phyloP scores from a whole-genome alignment of 148 eudicot species.

The Diospyros lotus region DNA sequence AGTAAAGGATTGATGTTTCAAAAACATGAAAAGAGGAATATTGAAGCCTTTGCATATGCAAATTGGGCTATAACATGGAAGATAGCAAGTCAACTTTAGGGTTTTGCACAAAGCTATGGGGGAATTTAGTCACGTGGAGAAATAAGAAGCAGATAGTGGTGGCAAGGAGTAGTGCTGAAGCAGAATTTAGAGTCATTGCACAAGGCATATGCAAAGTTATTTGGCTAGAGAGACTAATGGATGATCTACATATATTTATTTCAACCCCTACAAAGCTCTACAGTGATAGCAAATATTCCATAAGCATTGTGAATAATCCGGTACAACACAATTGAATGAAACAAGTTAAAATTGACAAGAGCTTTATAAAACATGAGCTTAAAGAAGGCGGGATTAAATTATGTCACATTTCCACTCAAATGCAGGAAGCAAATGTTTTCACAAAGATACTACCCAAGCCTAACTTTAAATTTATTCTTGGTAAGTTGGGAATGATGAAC shows the following conservation, averaged over 20 bases:
- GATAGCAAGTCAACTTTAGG: neutral
- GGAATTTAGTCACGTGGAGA: neutral
- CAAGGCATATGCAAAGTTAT: neutral
- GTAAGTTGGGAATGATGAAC: too few species aligned
- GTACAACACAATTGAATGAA: neutral
- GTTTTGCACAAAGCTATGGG: neutral
- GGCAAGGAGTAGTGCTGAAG: neutral
- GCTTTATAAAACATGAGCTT: too few species aligned
- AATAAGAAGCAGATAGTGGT: neutral
- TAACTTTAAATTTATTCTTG: too few species aligned
- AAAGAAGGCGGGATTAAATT: too few species aligned
- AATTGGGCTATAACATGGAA: neutral
- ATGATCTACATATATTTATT: neutral
- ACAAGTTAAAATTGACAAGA: neutral
- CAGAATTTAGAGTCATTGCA: neutral
- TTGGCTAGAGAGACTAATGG: neutral
- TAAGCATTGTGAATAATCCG: neutral
- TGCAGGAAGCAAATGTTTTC: too few species aligned
- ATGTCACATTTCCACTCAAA: too few species aligned
- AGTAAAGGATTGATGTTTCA: neutral
- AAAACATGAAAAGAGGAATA: neutral
- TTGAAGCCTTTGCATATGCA: constrained; percentile 1
- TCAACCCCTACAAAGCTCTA: neutral
- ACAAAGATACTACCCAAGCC: too few species aligned
- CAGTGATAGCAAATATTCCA: neutral